A percentile compares a stretch with the other conserved stretches of the same genome.
Conservation (phyloP, 495 filamentous ascomycete genomes). For the Jackrogersella minutella region DNA sequence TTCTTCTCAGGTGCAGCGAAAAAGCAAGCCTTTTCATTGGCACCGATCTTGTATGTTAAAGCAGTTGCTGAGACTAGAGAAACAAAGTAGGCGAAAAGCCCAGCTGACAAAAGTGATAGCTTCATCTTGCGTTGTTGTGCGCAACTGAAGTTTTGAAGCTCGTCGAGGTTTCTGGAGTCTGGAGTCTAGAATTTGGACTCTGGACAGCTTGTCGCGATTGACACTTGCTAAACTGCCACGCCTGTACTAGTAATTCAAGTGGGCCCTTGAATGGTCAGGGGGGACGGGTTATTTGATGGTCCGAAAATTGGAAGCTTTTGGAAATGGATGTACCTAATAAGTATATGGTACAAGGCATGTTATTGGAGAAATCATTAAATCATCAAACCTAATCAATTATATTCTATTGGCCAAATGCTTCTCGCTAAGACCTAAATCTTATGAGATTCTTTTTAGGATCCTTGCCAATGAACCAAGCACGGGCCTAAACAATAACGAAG, state of each 20-base stretch:
- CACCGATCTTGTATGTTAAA: constrained; percentile 88
- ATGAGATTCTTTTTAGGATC: constrained; percentile 6
- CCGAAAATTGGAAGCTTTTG: background rate
- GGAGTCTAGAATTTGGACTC: too few relatives aligned
- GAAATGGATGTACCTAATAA: background rate
- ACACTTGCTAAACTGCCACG: constrained; percentile 21
- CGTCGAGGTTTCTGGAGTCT: constrained; percentile 20
- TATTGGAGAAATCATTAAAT: too few relatives aligned
- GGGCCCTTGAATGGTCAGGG: constrained; percentile 14
- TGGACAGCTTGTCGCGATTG: constrained; percentile 42
- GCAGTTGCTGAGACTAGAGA: constrained; percentile 78
- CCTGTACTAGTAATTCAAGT: background rate
- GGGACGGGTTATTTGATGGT: constrained; percentile 33
- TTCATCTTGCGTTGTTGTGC: constrained; percentile 54
- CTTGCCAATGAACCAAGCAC: constrained; percentile 17
- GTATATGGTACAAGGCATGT: too few relatives aligned
- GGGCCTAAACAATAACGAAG: constrained; percentile 1
- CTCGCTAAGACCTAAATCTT: constrained; percentile 1
- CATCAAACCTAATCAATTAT: constrained; percentile 16
- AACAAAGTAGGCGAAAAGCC: constrained; percentile 71
- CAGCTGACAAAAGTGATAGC: constrained; percentile 54
- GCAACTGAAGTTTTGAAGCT: constrained; percentile 28
- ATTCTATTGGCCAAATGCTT: constrained; percentile 9
- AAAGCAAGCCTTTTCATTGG: constrained; percentile 97
- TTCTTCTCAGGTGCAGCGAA: constrained; percentile 76